These are phyloP conservation scores for Sphaerobolus stellatus DNA, from an alignment of 1,284 basidiomycete genomes.

Conservation along the genomic window DNA sequence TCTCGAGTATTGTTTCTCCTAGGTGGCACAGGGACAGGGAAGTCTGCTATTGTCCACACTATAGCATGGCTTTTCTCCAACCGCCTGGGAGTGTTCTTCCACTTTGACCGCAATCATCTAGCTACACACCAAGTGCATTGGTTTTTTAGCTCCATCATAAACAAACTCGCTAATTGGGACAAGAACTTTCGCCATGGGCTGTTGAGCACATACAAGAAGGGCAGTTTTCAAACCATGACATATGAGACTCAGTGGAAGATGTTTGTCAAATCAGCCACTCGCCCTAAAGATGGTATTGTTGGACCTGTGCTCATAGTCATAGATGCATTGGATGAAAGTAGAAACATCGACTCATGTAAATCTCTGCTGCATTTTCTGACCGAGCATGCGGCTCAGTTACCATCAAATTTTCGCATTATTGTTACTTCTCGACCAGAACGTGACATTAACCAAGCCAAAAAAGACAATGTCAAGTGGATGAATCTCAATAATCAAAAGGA, in stretches of 20 bases:
- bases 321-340: constrained; percentile 22
- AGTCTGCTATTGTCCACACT: not conserved
- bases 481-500: not conserved
- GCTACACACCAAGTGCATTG: not conserved
- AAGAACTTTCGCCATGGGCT: not conserved
- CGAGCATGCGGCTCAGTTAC: constrained; percentile 2
- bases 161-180: not conserved
- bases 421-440: constrained; percentile 15
- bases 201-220: not conserved
- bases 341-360: not conserved
- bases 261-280: not conserved
- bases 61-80: not conserved
- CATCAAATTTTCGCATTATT: constrained; percentile 14
- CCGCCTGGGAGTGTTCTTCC: not conserved
- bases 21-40: not conserved
- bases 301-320: constrained; percentile 21
- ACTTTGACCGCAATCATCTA: not conserved
- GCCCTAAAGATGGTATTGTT: not conserved
- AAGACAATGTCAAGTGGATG: not conserved
- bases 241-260: not conserved
- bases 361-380: constrained; percentile 7
- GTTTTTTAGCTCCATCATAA: not conserved
- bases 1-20: not conserved
- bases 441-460: constrained; percentile 9
- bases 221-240: not conserved